Evolutionary conservation across 305 asterid species (phyloP).

Genomic region (Fraxinus latifolia): DNA sequence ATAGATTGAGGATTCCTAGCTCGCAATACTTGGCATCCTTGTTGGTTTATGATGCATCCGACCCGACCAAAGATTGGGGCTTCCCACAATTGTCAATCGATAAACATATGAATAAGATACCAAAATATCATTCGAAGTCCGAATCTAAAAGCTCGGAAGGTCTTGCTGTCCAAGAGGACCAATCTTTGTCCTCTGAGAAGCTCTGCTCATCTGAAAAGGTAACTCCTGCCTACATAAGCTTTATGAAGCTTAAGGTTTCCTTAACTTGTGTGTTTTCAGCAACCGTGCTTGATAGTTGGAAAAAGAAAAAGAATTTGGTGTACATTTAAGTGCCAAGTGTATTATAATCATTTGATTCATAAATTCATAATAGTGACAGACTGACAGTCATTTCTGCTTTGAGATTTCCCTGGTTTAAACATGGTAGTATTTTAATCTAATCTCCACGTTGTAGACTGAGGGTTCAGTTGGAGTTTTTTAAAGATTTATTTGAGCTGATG

Average conservation of each 20-base stretch:
- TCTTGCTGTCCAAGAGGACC: constrained; percentile 31
- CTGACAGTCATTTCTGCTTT: background rate
- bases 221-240: background rate
- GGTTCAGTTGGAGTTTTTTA: background rate
- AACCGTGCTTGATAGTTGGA: background rate
- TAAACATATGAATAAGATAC: constrained; percentile 29
- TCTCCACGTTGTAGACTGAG: background rate
- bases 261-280: background rate
- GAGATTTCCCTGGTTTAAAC: background rate
- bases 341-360: background rate
- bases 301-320: background rate
- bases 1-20: constrained; percentile 79
- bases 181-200: constrained; percentile 27
- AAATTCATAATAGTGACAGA: background rate
- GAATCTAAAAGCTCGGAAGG: constrained; percentile 40
- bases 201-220: constrained; percentile 43
- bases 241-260: background rate
- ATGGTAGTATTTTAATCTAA: background rate
- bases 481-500: background rate
- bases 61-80: constrained; percentile 81
- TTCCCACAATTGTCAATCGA: constrained; percentile 58
- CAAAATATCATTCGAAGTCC: constrained; percentile 28
- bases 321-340: background rate
- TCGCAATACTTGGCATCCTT: constrained; percentile 58
- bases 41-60: constrained; percentile 62